Conservation (phyloP, 805 yeast genomes). For the Yarrowia porcina region DNA sequence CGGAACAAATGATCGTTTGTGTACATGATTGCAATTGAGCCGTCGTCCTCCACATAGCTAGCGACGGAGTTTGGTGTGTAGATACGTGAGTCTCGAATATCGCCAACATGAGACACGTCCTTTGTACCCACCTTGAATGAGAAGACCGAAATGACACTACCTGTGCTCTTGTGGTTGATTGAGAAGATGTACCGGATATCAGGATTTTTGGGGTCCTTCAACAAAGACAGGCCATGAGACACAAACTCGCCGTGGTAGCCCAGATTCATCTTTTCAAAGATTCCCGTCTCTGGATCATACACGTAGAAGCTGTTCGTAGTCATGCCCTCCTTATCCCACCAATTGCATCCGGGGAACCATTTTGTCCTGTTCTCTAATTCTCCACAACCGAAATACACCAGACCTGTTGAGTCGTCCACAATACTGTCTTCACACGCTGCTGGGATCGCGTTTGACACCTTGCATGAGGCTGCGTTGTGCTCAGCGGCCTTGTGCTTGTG, state of each 20-base stretch:
- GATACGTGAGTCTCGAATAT: background rate
- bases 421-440: slow-evolving; percentile 6
- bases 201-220: background rate
- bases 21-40: background rate
- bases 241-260: slow-evolving; percentile 12
- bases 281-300: background rate
- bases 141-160: slow-evolving; percentile 1
- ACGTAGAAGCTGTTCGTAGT: slow-evolving; percentile 5
- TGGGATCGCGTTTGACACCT: background rate
- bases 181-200: slow-evolving; percentile 1
- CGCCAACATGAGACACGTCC: background rate
- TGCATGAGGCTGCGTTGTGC: slow-evolving; percentile 1
- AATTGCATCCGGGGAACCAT: slow-evolving; percentile 16
- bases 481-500: background rate
- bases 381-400: slow-evolving; percentile 1
- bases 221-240: slow-evolving; percentile 1
- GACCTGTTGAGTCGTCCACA: background rate
- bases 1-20: slow-evolving; percentile 12
- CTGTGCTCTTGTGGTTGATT: slow-evolving; percentile 2
- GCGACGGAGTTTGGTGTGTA: slow-evolving; percentile 3
- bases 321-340: slow-evolving; percentile 1
- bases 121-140: background rate
- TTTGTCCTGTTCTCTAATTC: background rate
- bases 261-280: background rate
- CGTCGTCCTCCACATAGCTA: slow-evolving; percentile 1